Evolutionary conservation across 805 yeast genomes (phyloP).

Genomic region (Candida insectalens): DNA sequence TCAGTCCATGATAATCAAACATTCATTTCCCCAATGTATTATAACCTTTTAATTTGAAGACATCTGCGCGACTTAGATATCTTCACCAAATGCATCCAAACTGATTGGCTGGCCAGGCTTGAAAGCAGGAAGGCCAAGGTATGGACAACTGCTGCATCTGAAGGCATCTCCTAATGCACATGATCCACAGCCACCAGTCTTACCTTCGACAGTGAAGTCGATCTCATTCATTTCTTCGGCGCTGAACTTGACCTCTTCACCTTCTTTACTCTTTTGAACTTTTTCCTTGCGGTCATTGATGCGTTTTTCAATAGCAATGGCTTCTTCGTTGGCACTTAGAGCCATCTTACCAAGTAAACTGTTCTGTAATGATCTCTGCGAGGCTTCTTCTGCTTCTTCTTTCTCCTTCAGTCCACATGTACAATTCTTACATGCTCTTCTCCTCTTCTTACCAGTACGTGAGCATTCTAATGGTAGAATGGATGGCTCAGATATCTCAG

Average conservation of each 20-base stretch:
- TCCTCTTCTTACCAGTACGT: conserved; percentile 46
- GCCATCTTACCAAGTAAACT: conserved; percentile 38
- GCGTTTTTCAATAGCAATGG: conserved; percentile 42
- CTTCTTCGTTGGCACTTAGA: conserved; percentile 41
- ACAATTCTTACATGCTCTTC: conserved; percentile 97
- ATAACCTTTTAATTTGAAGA: no score
- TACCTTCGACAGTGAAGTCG: conserved; percentile 94
- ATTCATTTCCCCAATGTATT: no score
- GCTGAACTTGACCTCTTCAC: conserved; percentile 35
- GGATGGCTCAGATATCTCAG: conserved; percentile 24
- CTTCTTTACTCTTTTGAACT: conserved; percentile 8
- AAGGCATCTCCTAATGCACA: conserved; percentile 98
- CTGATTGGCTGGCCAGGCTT: conserved; percentile 92
- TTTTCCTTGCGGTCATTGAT: conserved; percentile 24
- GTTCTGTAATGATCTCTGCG: conserved; percentile 34
- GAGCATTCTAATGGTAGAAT: conserved; percentile 50
- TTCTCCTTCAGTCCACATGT: conserved; percentile 91
- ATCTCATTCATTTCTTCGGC: conserved; percentile 76
- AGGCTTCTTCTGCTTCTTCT: conserved; percentile 56
- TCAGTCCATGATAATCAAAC: no score
- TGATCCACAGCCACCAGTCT: conserved; percentile 95
- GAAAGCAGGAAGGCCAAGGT: conserved; percentile 93
- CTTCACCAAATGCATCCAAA: conserved; percentile 68
- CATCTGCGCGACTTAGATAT: conserved; percentile 34
- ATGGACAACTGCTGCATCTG: conserved; percentile 97